phyloP scores from a whole-genome alignment of 768 basidiomycete genomes.

The Ramaria rubella region DNA sequence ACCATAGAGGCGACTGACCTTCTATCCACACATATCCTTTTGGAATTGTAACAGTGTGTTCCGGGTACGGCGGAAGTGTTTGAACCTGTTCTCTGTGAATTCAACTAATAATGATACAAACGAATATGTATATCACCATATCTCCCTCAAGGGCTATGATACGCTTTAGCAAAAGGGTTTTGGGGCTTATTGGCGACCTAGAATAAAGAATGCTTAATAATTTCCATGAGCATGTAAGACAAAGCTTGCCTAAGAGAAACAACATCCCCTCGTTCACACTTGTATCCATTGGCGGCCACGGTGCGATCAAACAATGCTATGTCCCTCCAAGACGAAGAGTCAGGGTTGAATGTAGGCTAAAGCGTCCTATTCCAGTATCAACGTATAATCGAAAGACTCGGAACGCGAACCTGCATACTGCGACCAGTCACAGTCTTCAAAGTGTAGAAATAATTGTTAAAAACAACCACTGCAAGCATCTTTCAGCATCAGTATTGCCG shows the following conservation, averaged over 20 bases:
- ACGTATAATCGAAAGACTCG: background rate
- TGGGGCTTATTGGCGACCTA: constrained; percentile 56
- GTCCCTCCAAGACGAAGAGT: constrained; percentile 55
- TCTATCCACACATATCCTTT: constrained; percentile 69
- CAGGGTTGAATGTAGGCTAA: constrained; percentile 66
- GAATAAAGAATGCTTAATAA: background rate
- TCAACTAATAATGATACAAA: background rate
- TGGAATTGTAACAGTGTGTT: constrained; percentile 47
- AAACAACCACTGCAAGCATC: background rate
- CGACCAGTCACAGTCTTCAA: constrained; percentile 51
- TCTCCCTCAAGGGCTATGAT: constrained; percentile 61
- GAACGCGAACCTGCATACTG: constrained; percentile 61
- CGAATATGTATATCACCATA: constrained; percentile 18
- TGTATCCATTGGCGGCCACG: constrained; percentile 30
- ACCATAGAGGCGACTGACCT: constrained; percentile 34
- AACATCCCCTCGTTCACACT: constrained; percentile 52
- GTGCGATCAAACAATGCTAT: constrained; percentile 56
- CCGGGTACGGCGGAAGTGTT: constrained; percentile 64
- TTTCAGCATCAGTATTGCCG: background rate
- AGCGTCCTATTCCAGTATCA: constrained; percentile 15
- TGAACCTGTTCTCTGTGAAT: constrained; percentile 35
- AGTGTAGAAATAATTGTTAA: background rate
- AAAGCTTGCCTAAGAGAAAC: constrained; percentile 50
- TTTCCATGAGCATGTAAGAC: background rate
- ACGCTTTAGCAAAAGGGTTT: constrained; percentile 54